Percentiles rank a stretch among this genome's conserved stretches.
Conservation (phyloP, 2,329 filamentous ascomycete species). For the Corinectria fuckeliana region DNA sequence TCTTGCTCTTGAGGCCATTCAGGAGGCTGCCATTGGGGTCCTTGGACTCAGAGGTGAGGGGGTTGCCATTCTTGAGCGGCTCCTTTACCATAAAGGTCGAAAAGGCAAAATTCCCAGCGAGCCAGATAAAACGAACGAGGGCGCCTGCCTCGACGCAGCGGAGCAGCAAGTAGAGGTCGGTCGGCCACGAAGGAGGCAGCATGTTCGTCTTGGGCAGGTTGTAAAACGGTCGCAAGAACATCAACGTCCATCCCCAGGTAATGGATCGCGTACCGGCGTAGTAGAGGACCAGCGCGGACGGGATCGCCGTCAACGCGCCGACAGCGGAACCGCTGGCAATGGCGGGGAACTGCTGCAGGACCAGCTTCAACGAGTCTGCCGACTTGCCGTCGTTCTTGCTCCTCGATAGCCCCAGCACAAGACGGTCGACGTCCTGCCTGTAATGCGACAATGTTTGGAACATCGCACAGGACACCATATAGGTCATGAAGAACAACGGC, state of each 20-base stretch:
- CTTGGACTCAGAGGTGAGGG: constrained; percentile 83
- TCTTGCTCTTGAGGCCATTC: constrained; percentile 83
- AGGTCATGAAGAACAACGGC: constrained; percentile 78
- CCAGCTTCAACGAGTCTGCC: constrained; percentile 42
- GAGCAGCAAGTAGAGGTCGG: constrained; percentile 60
- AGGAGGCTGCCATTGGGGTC: constrained; percentile 91
- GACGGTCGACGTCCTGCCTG: constrained; percentile 73
- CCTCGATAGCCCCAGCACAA: constrained; percentile 50
- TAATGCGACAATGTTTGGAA: constrained; percentile 75
- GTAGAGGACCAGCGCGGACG: constrained; percentile 65
- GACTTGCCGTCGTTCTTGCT: constrained; percentile 35
- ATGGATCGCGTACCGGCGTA: constrained; percentile 64
- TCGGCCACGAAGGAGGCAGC: constrained; percentile 64
- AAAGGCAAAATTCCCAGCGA: constrained; percentile 78
- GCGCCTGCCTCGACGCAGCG: constrained; percentile 68
- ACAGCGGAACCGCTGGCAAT: constrained; percentile 48
- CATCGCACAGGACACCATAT: constrained; percentile 72
- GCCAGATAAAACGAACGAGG: constrained; percentile 76
- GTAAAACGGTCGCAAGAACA: constrained; percentile 75
- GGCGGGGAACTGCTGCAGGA: constrained; percentile 48
- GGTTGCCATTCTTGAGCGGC: constrained; percentile 83
- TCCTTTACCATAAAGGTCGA: constrained; percentile 80
- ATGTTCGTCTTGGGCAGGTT: constrained; percentile 76
- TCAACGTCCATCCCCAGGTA: constrained; percentile 74
- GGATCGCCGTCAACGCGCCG: constrained; percentile 48